These are phyloP conservation scores for Xylaria sp. DNA, from an alignment of 2,329 filamentous ascomycete genomes.

Conservation along the genomic window DNA sequence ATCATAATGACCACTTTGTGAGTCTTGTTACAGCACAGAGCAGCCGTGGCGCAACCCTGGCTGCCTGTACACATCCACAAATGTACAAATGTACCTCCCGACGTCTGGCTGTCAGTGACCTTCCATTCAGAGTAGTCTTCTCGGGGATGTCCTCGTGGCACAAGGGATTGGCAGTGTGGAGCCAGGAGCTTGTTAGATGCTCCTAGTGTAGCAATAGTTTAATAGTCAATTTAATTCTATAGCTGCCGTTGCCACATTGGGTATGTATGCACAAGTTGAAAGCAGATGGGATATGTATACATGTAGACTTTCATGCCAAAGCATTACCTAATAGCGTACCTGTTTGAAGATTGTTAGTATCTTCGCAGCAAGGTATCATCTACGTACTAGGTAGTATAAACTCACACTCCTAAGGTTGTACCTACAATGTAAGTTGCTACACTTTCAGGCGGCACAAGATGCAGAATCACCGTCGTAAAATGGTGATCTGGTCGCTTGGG, in stretches of 20 bases:
- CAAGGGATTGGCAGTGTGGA: background rate
- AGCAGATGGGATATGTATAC: too few species aligned
- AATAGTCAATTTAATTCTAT: constrained; percentile 8
- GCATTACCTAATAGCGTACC: too few species aligned
- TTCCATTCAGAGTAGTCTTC: constrained; percentile 18
- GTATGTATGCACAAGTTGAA: background rate
- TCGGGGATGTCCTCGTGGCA: constrained; percentile 16
- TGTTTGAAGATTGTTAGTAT: too few species aligned
- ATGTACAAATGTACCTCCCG: background rate
- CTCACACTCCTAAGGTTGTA: too few species aligned
- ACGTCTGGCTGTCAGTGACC: constrained; percentile 7
- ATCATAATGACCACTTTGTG: background rate
- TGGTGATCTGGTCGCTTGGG: background rate
- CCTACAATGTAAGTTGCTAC: too few species aligned
- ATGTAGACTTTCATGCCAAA: too few species aligned
- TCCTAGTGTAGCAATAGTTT: constrained; percentile 9
- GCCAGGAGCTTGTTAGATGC: constrained; percentile 2
- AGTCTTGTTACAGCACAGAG: constrained; percentile 10
- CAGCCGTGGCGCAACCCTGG: constrained; percentile 13
- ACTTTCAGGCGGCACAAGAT: background rate
- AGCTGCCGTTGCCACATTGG: background rate
- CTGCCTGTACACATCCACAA: background rate
- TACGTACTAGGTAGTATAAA: too few species aligned
- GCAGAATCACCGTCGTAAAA: background rate
- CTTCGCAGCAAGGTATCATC: too few species aligned